Base-by-base conservation (phyloP, 345 rosid genomes). In the Gossypium turneri region DNA sequence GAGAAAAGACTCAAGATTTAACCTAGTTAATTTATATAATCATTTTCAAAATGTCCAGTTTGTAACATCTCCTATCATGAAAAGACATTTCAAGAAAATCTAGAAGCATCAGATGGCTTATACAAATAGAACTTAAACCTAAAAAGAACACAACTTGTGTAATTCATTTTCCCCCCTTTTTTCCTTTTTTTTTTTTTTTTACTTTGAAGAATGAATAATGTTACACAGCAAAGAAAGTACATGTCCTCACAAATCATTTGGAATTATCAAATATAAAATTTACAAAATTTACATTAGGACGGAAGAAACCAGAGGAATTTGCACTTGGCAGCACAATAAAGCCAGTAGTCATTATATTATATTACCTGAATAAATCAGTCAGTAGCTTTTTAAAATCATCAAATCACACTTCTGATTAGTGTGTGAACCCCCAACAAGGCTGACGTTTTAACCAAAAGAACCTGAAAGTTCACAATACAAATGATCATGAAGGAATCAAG, bases 261-360 rank as follows among this genome's bases (percentile, higher is more conserved):
- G 76, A 76, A 56, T 47, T 80, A 74, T 76, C 81, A 77, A 25
- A 82, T 76, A 76, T 81, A 73, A 85, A 20, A 90, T 90, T 87
- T 90, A 92, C 94, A 94, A 75, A 77, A 77, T 84, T 79, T 88
- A 90, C 93, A 90, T 76, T 79, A 79, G 63, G 34, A 24, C 25
- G 17, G 34, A 24, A 56, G 81, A 75, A 77, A 83, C 84, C 82
- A 80, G 75, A 72, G 76, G 76, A 67, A 38, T 77, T 59, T 70
- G 53, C 73, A 79, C 77, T 59, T 9, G 52, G 81, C 70, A 62
- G 75, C 72, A 45, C 47, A 60, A 75, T 67, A 64, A 65, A 67
- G 76, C 79, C 80, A 79, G 60, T 59, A 24, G 17, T 9, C 67
- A 57, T 9, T 4, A 22, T 24, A 74, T 67, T 68, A 73, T 75